Percentiles rank a stretch among this genome's conserved stretches.
Conservation (phyloP, 495 filamentous ascomycete genomes). For the Hypoxylon fuscum region DNA sequence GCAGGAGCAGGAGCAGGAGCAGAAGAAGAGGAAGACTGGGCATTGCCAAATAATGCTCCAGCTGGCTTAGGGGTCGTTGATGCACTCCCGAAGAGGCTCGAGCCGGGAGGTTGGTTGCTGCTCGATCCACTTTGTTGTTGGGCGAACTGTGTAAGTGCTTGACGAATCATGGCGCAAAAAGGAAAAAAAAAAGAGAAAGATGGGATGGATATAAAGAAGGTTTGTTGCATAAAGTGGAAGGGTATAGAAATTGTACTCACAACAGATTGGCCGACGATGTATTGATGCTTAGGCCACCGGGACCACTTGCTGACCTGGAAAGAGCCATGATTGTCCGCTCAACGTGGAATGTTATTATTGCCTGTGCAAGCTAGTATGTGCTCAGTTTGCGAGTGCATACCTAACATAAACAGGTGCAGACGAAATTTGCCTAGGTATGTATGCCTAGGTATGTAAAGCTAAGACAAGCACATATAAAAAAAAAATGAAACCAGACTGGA, state of each 20-base stretch:
- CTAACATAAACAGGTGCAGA: no score
- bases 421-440: no score
- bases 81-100: conserved; percentile 24
- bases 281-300: conserved; percentile 78
- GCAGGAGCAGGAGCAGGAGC: no score
- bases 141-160: conserved; percentile 32
- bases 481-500: neutral
- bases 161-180: conserved; percentile 15
- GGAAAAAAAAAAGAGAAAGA: neutral
- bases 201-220: no score
- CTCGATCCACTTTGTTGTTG: conserved; percentile 45
- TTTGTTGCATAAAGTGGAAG: conserved; percentile 6
- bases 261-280: conserved; percentile 77
- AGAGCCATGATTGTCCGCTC: conserved; percentile 52
- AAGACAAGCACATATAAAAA: neutral
- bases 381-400: neutral
- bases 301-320: conserved; percentile 70
- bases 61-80: conserved; percentile 54
- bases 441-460: no score
- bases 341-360: conserved; percentile 10
- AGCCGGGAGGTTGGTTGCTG: conserved; percentile 49
- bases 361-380: neutral
- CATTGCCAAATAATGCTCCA: conserved; percentile 64
- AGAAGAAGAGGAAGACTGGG: conserved; percentile 42
- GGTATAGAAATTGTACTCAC: conserved; percentile 48